Conservation (phyloP, 805 yeast genomes). For the Kodamaea sagamina region DNA sequence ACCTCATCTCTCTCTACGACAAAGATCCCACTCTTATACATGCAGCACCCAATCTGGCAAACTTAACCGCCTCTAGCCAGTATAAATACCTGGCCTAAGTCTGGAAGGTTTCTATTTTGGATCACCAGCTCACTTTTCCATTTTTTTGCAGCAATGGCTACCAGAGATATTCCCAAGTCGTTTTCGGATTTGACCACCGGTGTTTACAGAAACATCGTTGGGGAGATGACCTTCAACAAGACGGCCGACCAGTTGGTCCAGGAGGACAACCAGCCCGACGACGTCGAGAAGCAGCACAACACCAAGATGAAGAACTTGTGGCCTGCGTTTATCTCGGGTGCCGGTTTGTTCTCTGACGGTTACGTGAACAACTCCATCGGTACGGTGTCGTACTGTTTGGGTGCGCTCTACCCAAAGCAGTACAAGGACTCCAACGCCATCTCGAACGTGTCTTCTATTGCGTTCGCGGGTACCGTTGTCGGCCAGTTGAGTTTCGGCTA, state of each 20-base stretch:
- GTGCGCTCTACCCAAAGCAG: slow-evolving; percentile 61
- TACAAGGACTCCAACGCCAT: slow-evolving; percentile 68
- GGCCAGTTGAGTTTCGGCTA: slow-evolving; percentile 84
- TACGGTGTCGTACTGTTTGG: slow-evolving; percentile 71
- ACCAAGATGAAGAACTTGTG: slow-evolving; percentile 17
- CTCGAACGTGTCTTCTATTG: slow-evolving; percentile 79
- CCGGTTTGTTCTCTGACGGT: slow-evolving; percentile 91
- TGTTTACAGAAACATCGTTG: slow-evolving; percentile 42
- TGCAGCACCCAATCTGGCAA: too few relatives aligned
- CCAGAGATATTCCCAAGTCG: slow-evolving; percentile 55
- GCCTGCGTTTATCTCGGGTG: slow-evolving; percentile 63
- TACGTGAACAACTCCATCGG: slow-evolving; percentile 83
- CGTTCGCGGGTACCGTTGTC: slow-evolving; percentile 85
- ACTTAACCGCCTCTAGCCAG: neutral
- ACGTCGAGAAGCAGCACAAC: slow-evolving; percentile 13
- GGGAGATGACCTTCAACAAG: slow-evolving; percentile 46
- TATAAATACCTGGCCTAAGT: neutral
- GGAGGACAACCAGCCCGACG: slow-evolving; percentile 20
- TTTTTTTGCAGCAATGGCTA: slow-evolving; percentile 14
- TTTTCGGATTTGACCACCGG: slow-evolving; percentile 38
- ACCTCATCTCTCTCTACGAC: too few relatives aligned
- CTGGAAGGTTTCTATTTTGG: neutral
- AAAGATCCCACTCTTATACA: too few relatives aligned
- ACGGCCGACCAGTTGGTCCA: slow-evolving; percentile 22
- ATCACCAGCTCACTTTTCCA: neutral